Evolutionary conservation across 2,329 filamentous ascomycete species (phyloP).

Genomic region (Ophiosphaerella herpotricha): DNA sequence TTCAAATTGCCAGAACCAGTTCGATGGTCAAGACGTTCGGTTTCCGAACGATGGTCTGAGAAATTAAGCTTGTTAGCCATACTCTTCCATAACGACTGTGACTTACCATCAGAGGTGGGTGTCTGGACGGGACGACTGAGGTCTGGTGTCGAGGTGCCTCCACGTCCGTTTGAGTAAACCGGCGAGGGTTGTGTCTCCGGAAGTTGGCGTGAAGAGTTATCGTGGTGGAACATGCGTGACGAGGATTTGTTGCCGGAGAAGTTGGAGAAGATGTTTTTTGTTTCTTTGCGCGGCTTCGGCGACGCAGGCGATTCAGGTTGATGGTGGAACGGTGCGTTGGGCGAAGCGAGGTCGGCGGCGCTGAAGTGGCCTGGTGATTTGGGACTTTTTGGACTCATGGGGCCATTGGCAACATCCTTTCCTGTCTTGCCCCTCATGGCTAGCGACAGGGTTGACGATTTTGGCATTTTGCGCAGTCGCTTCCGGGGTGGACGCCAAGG

Average conservation of each 20-base stretch:
- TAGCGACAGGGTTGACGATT: slow-evolving; percentile 44
- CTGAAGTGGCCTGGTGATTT: slow-evolving; percentile 32
- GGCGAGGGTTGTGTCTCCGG: slow-evolving; percentile 40
- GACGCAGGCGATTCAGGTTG: slow-evolving; percentile 41
- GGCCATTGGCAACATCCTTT: slow-evolving; percentile 31
- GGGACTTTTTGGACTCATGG: slow-evolving; percentile 43
- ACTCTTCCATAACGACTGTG: background rate
- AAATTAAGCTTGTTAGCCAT: slow-evolving; percentile 4
- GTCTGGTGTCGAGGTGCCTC: slow-evolving; percentile 55
- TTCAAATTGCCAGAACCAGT: slow-evolving; percentile 38
- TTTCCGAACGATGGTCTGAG: slow-evolving; percentile 40
- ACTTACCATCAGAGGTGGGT: slow-evolving; percentile 43
- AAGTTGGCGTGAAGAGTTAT: slow-evolving; percentile 39
- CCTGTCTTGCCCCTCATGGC: slow-evolving; percentile 40
- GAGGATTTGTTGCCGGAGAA: slow-evolving; percentile 54
- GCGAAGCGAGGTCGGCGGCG: slow-evolving; percentile 34
- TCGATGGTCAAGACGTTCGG: slow-evolving; percentile 31
- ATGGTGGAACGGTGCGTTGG: slow-evolving; percentile 36
- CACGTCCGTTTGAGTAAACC: slow-evolving; percentile 49
- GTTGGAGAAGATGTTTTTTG: slow-evolving; percentile 54
- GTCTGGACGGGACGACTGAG: slow-evolving; percentile 46
- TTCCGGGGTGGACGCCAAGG: slow-evolving; percentile 30
- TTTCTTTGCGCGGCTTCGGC: slow-evolving; percentile 44
- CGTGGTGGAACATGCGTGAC: slow-evolving; percentile 46
- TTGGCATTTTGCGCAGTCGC: slow-evolving; percentile 45